Evolutionary conservation across 2,329 filamentous ascomycete species (phyloP), one percentile per base, ranked within the genome.

Genomic region (Graphilbum ipis-grandicollis): DNA sequence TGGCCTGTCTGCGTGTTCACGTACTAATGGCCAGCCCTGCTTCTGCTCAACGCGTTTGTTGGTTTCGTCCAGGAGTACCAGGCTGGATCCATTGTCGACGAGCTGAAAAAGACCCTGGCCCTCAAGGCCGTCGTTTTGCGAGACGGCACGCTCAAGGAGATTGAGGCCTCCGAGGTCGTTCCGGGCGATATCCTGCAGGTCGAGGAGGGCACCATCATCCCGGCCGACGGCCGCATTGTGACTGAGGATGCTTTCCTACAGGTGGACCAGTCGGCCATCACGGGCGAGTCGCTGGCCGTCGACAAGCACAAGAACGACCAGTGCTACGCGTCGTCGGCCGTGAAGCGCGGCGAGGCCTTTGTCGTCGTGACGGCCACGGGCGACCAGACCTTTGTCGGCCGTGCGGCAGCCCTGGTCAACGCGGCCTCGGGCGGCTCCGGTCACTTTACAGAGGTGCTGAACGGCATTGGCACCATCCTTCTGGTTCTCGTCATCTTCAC

Each of bases 31-130:
- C 19, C 26, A 41, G 46, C 43, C 52, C 67, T 92, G 35, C 69
- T 93, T 9, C 56, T 92, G 46, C 78, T 93, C 45, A 93, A 93
- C 62, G 84, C 84, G 31, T 63, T 60, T 45, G 84, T 93, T 44
- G 83, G 84, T 60, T 93, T 92, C 59, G 65, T 86, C 41, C 84
- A 93, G 57, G 84, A 93, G 61, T 92, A 70, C 59, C 82, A 92
- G 59, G 84, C 84, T 43, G 84, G 81, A 54, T 86, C 79, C 39
- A 90, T 92, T 45, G 83, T 93, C 59, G 82, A 88, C 34, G 82
- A 90, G 55, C 62, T 93, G 51, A 92, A 92, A 67, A 86, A 90
- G 65, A 53, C 45, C 26, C 49, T 46, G n/a, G 84, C 84, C 39
- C 71, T 92, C 35, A 90, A 86, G 68, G 83, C 84, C 53, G 75